These are phyloP conservation scores for Quercus berberidifolia DNA, from an alignment of 306 rosid genomes.

Conservation along the genomic window DNA sequence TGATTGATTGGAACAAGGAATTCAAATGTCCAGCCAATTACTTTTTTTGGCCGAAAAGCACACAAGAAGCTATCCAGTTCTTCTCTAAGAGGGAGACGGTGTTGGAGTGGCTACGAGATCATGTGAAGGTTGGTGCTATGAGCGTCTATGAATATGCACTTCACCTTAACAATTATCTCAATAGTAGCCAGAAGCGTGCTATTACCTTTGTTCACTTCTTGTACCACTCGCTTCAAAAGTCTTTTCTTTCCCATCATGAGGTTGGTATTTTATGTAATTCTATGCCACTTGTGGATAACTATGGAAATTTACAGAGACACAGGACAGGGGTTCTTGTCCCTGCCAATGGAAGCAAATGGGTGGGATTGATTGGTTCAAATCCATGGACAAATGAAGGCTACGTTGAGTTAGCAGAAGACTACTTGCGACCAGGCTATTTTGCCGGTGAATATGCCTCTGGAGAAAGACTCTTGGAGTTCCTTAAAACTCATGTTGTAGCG, in stretches of 20 bases:
- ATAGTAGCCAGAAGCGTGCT: slow-evolving; percentile 13
- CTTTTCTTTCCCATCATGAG: slow-evolving; percentile 17
- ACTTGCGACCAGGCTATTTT: slow-evolving; percentile 21
- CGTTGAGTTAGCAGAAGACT: slow-evolving; percentile 56
- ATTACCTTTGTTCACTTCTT: slow-evolving; percentile 55
- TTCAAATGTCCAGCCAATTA: slow-evolving; percentile 20
- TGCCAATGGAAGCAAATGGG: slow-evolving; percentile 69
- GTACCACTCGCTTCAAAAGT: slow-evolving; percentile 29
- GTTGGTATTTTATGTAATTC: slow-evolving; percentile 12
- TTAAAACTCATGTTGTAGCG: slow-evolving; percentile 34
- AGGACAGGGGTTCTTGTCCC: slow-evolving; percentile 52
- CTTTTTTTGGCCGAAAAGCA: slow-evolving; percentile 53
- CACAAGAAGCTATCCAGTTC: slow-evolving; percentile 36
- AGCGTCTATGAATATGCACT: slow-evolving; percentile 28
- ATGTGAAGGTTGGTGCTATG: slow-evolving; percentile 15
- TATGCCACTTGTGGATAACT: slow-evolving; percentile 64
- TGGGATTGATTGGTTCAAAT: slow-evolving; percentile 50
- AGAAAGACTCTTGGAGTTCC: slow-evolving; percentile 37
- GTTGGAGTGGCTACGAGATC: slow-evolving; percentile 41
- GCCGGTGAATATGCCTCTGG: slow-evolving; percentile 28
- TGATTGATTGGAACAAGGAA: slow-evolving; percentile 51
- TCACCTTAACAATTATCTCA: slow-evolving; percentile 9
- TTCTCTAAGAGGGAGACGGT: slow-evolving; percentile 13
- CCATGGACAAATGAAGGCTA: slow-evolving; percentile 50
- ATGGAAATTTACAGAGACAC: slow-evolving; percentile 18